Evolutionary conservation across 305 asterid species (phyloP), one percentile per base, ranked within the genome.

Genomic region (Salvia sclarea): DNA sequence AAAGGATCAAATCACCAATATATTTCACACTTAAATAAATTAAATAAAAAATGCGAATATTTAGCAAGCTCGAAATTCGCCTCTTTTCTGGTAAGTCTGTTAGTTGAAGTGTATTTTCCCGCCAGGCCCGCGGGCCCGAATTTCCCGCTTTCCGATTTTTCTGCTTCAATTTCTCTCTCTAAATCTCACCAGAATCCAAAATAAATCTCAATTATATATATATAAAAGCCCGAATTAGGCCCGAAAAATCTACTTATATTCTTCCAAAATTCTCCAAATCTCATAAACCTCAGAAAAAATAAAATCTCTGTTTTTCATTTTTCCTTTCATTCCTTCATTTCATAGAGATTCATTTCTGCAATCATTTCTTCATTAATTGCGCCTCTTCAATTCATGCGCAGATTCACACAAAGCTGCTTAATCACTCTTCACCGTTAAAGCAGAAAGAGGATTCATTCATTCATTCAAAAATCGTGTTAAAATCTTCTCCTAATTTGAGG

Each of bases 11-110:
- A 25, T 1, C 4, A 25, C 30, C 30, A 25, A 25, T 25, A n/a
- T n/a, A n/a, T n/a, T n/a, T n/a, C n/a, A n/a, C n/a, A n/a, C n/a
- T n/a, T n/a, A n/a, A n/a, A n/a, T n/a, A n/a, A n/a, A n/a, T n/a
- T n/a, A n/a, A n/a, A n/a, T n/a, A n/a, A n/a, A n/a, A n/a, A n/a
- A n/a, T n/a, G n/a, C n/a, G n/a, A n/a, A n/a, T 25, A 30, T 30
- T 30, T 30, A 30, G 6, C 0, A 4, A 30, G 45, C 37, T 55
- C 9, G 21, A 64, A 24, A 72, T 43, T 64, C 72, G 48, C 68
- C 57, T 43, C 54, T 68, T 75, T 75, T 67, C 72, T 47, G 75
- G 69, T 49, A 77, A 67, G 54, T 62, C 54, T 62, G 71, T 61
- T 53, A 73, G 80, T 58, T 38, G 75, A 4, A 38, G 68, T n/a